These are phyloP conservation scores for Sabuloglossum arenarium DNA, from an alignment of 495 filamentous ascomycete species.

Conservation along the genomic window DNA sequence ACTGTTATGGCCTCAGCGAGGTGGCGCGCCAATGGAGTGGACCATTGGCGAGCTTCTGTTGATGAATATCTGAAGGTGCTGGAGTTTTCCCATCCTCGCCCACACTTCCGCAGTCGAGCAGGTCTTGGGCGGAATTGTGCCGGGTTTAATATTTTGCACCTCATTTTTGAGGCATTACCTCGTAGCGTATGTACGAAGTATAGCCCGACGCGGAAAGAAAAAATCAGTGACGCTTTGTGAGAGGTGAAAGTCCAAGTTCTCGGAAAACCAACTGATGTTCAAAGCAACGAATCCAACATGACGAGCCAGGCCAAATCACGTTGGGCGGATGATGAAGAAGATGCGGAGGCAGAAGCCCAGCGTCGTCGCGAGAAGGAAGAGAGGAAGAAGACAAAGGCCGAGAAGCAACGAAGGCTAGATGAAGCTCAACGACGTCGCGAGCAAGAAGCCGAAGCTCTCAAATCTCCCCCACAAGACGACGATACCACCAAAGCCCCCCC, in stretches of 20 bases:
- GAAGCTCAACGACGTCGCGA: conserved; percentile 18
- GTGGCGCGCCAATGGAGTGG: conserved; percentile 72
- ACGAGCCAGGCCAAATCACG: conserved; percentile 48
- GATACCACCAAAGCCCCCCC: conserved; percentile 24
- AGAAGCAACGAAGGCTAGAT: conserved; percentile 59
- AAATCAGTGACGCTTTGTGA: not conserved
- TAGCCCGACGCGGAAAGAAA: not conserved
- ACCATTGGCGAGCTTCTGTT: conserved; percentile 36
- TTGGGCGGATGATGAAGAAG: conserved; percentile 61
- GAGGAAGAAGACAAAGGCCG: conserved; percentile 59
- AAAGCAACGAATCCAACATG: conserved; percentile 22
- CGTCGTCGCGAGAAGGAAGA: conserved; percentile 6
- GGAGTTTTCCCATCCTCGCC: conserved; percentile 9
- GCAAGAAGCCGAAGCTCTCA: conserved; percentile 9
- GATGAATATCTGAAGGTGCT: conserved; percentile 7
- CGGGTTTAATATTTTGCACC: not conserved
- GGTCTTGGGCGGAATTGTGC: not conserved
- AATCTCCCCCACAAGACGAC: conserved; percentile 6
- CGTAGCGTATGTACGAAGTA: not conserved
- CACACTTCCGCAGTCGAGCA: not conserved
- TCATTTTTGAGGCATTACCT: not conserved
- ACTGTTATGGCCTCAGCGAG: conserved; percentile 58
- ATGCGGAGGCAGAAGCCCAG: conserved; percentile 41
- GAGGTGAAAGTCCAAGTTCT: not conserved
- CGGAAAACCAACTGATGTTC: not conserved